phyloP scores from a whole-genome alignment of 768 basidiomycete species.

The Boletus rubescentipes region DNA sequence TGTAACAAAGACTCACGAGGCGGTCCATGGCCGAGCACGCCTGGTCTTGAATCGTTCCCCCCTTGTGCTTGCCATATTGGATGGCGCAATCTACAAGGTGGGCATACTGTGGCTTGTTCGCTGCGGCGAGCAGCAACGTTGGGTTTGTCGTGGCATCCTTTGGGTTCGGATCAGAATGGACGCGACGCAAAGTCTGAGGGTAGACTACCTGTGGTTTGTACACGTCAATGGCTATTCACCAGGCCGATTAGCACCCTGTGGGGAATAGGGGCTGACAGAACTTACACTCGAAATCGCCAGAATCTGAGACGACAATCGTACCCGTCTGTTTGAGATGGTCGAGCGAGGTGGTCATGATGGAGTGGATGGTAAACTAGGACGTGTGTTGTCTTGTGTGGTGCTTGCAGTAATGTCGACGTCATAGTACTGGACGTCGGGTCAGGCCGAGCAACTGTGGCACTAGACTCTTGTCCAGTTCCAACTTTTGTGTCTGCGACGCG shows the following conservation, averaged over 20 bases:
- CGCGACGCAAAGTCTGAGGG: too few relatives aligned
- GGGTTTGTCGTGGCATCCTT: constrained; percentile 98
- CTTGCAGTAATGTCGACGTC: not conserved
- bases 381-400: not conserved
- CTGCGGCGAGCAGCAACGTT: constrained; percentile 85
- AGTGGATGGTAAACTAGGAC: not conserved
- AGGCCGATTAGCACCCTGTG: constrained; percentile 11
- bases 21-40: constrained; percentile 79
- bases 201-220: constrained; percentile 83
- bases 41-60: constrained; percentile 70
- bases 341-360: constrained; percentile 70
- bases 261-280: constrained; percentile 8
- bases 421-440: not conserved
- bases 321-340: constrained; percentile 83
- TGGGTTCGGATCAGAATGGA: not conserved
- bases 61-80: constrained; percentile 71
- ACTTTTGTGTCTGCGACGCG: too few relatives aligned
- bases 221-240: constrained; percentile 70
- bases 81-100: constrained; percentile 74
- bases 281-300: constrained; percentile 86
- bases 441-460: not conserved
- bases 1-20: constrained; percentile 52
- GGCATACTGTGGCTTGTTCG: constrained; percentile 82
- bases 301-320: constrained; percentile 93
- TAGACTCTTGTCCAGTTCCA: too few relatives aligned